phyloP scores from a whole-genome alignment of 129 eudicot genomes.

The Heracleum sosnowskyi region DNA sequence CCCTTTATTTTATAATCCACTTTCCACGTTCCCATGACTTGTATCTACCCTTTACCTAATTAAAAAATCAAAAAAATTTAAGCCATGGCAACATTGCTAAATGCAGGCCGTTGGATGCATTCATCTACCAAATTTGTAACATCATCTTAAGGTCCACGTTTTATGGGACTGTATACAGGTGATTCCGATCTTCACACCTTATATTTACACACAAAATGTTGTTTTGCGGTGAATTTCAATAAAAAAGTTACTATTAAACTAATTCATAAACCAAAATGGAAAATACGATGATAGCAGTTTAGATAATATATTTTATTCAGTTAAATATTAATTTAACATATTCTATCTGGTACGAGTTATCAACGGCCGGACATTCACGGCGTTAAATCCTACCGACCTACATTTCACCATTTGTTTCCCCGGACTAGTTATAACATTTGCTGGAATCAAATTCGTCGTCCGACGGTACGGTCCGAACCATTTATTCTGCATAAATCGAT shows the following conservation, averaged over 20 bases:
- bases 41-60: not conserved
- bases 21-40: not conserved
- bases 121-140: not conserved
- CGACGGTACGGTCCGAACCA: conserved; percentile 82
- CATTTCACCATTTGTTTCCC: conserved; percentile 32
- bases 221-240: not conserved
- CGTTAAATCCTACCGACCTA: conserved; percentile 65
- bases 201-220: not conserved
- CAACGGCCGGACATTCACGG: conserved; percentile 34
- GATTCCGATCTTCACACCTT: not conserved
- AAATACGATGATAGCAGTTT: not conserved
- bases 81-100: not conserved
- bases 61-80: not conserved
- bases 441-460: conserved; percentile 32
- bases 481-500: conserved; percentile 79
- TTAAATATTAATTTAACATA: not conserved
- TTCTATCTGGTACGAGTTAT: conserved; percentile 47
- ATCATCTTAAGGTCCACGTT: not conserved
- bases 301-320: not conserved
- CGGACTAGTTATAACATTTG: conserved; percentile 14
- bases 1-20: not conserved
- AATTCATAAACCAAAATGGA: not conserved
- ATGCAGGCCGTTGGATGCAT: not conserved
- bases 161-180: not conserved
- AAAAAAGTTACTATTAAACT: not conserved